These are phyloP conservation scores for Trametes maxima DNA, from an alignment of 768 basidiomycete species.

Conservation along the genomic window DNA sequence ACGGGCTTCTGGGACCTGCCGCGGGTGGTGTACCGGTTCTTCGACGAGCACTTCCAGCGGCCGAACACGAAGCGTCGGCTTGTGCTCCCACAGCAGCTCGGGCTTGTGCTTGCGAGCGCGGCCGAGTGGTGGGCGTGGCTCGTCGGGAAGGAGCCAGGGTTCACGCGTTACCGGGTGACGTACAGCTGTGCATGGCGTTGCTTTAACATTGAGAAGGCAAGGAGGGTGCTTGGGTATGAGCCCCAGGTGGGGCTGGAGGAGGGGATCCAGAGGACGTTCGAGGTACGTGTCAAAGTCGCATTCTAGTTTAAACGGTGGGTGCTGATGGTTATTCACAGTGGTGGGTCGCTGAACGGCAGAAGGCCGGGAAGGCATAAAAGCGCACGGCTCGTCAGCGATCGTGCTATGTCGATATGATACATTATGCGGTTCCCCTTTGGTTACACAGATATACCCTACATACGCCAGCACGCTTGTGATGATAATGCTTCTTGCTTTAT, in stretches of 20 bases:
- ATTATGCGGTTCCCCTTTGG: slow-evolving; percentile 4
- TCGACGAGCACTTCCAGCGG: slow-evolving; percentile 51
- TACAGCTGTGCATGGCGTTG: slow-evolving; percentile 80
- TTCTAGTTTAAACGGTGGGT: neutral
- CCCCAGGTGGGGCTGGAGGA: slow-evolving; percentile 89
- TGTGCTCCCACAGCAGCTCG: slow-evolving; percentile 63
- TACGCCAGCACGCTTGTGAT: neutral
- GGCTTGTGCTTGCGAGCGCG: slow-evolving; percentile 67
- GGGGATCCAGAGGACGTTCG: slow-evolving; percentile 77
- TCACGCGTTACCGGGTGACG: slow-evolving; percentile 83
- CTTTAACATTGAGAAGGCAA: slow-evolving; percentile 94
- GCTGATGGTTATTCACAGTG: slow-evolving; percentile 10
- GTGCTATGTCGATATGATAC: slow-evolving; percentile 6
- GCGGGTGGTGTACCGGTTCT: slow-evolving; percentile 71
- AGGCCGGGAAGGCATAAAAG: slow-evolving; percentile 19
- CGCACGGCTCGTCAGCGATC: slow-evolving; percentile 1
- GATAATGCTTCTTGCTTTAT: slow-evolving; percentile 10
- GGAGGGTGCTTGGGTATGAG: slow-evolving; percentile 90
- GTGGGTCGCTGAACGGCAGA: slow-evolving; percentile 23
- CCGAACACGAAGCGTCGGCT: slow-evolving; percentile 47
- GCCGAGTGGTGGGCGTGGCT: slow-evolving; percentile 77
- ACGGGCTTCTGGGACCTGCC: slow-evolving; percentile 96
- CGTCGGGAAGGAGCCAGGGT: slow-evolving; percentile 76
- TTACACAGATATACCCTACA: slow-evolving; percentile 21
- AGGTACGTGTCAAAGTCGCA: slow-evolving; percentile 48